Percentiles rank a stretch among this genome's conserved stretches.
Conservation (phyloP, 441 rosid genomes). For the Adansonia madagascariensis region DNA sequence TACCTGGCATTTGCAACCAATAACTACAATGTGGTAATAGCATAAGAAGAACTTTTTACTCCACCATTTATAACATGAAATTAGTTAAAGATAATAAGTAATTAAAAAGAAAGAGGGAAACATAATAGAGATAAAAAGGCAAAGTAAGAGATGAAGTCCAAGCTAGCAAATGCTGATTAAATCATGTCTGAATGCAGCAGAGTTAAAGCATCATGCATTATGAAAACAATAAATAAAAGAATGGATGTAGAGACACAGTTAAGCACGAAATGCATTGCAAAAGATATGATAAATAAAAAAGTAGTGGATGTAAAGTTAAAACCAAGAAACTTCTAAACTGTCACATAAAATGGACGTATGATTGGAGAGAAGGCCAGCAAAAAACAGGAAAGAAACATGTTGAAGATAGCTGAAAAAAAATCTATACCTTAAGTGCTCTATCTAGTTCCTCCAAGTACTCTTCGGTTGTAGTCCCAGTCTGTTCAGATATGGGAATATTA, state of each 20-base stretch:
- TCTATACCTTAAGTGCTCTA: constrained; percentile 79
- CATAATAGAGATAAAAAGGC: background rate
- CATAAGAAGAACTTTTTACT: constrained; percentile 13
- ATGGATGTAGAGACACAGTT: background rate
- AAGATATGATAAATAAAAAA: background rate
- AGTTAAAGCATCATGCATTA: background rate
- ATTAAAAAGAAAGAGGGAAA: constrained; percentile 5
- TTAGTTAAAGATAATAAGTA: constrained; percentile 5
- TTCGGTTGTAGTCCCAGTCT: constrained; percentile 84
- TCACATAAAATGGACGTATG: background rate
- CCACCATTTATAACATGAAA: constrained; percentile 5
- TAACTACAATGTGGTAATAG: background rate
- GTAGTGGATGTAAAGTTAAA: background rate
- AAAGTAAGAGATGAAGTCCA: constrained; percentile 16
- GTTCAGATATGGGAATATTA: constrained; percentile 31
- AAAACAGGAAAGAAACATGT: background rate
- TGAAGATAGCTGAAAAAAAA: constrained; percentile 25
- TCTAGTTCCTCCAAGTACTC: constrained; percentile 76
- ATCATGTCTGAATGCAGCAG: background rate
- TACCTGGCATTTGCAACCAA: constrained; percentile 51
- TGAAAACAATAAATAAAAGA: constrained; percentile 14
- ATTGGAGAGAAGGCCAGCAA: background rate
- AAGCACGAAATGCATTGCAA: background rate
- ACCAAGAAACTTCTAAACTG: background rate
- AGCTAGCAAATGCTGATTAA: constrained; percentile 17